Evolutionary conservation across 805 yeast species (phyloP), one percentile per base, ranked within the genome.

Genomic region (Starmerella lactis-condensi): DNA sequence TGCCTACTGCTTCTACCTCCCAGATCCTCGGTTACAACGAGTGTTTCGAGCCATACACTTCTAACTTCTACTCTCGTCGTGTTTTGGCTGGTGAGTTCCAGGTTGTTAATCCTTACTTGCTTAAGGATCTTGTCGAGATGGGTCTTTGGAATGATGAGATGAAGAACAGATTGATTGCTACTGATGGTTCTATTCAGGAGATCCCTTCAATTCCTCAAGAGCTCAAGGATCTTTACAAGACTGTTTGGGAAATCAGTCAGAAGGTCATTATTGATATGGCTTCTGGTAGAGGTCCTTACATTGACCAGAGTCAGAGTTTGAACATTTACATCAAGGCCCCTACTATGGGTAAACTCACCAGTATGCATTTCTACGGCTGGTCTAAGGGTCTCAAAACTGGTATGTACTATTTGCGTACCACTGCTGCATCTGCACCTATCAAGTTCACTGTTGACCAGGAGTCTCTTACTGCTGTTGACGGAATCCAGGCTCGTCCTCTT

Each of bases 321-420:
- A 89, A 85, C 54, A 71, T 89, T 41, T 83, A 79, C 60, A 64
- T 89, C 55, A 70, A 67, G 52, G 73, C 72, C 38, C 95, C 95
- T 37, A 82, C 96, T 2, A 77, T 81, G 85, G 92, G 93, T 47
- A 89, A 89, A 56, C 66, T 89, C 51, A 89, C 96, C 5, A 72
- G 89, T 42, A 89, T 89, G 95, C 98, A 89, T 56, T 89, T 89
- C 64, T 85, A 89, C 52, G 96, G 94, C 29, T 89, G 98, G 98
- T 77, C 78, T 63, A 81, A 77, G 62, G 98, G 98, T 38, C 67
- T 89, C 53, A 89, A 89, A 67, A 89, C 98, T 4, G 98, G 98
- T 50, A 85, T 89, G 91, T 89, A 89, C 64, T 89, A 89, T 58
- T 63, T 89, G 55, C 74, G 96, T 58, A 85, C 96, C 8, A 92